Evolutionary conservation across 2,329 filamentous ascomycete genomes (phyloP).

Genomic region (Pseudogymnoascus sp.): DNA sequence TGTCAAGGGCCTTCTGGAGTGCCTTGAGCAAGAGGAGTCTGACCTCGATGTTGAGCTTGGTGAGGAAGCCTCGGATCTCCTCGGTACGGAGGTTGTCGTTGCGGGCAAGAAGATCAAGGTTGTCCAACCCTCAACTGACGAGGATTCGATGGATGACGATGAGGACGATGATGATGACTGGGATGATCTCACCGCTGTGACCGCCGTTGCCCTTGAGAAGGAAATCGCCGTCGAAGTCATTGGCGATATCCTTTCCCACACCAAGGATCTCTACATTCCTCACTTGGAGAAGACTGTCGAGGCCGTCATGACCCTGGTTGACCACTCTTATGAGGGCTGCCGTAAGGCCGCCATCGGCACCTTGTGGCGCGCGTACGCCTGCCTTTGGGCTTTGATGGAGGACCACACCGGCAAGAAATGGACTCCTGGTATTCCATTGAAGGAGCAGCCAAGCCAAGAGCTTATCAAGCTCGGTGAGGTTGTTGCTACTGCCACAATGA

Average conservation of each 20-base stretch:
- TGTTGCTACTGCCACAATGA: conserved; percentile 76
- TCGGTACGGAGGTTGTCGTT: conserved; percentile 70
- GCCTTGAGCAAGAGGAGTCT: conserved; percentile 81
- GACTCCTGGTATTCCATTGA: conserved; percentile 79
- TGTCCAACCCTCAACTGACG: conserved; percentile 54
- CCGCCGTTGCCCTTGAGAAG: conserved; percentile 88
- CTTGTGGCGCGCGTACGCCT: conserved; percentile 87
- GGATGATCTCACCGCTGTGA: conserved; percentile 77
- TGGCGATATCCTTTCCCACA: conserved; percentile 85
- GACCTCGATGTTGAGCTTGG: conserved; percentile 71
- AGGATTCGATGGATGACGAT: conserved; percentile 57
- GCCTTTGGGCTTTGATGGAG: conserved; percentile 82
- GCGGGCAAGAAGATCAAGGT: conserved; percentile 83
- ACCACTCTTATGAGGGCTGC: conserved; percentile 89
- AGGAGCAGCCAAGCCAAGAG: conserved; percentile 70
- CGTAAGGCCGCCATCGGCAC: conserved; percentile 88
- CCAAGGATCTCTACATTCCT: conserved; percentile 70
- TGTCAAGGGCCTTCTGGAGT: conserved; percentile 74
- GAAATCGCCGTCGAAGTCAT: conserved; percentile 95
- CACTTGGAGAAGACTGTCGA: conserved; percentile 88
- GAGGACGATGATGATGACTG: conserved; percentile 77
- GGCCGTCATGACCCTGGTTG: conserved; percentile 70
- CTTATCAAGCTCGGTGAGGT: conserved; percentile 81
- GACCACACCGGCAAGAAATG: conserved; percentile 74
- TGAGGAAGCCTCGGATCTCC: conserved; percentile 65